Evolutionary conservation across 176 grass and related monocot species (phyloP).

Genomic region (Neostapfia colusana): DNA sequence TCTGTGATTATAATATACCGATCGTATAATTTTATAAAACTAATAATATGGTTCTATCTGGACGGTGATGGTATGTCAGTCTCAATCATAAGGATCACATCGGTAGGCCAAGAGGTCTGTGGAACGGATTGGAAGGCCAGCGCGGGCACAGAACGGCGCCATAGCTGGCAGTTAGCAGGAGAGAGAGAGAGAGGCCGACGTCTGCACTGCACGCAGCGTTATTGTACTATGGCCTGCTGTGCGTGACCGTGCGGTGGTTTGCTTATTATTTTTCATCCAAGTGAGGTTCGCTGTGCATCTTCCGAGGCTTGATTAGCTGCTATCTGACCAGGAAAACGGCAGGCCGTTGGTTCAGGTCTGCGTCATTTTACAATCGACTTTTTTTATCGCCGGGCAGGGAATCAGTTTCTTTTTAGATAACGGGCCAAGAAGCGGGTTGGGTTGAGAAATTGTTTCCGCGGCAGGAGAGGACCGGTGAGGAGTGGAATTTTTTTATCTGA

Average conservation of each 20-base stretch:
- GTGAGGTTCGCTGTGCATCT: not conserved
- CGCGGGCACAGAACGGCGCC: constrained; percentile 8
- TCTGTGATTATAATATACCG: too few species aligned
- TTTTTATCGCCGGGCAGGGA: too few species aligned
- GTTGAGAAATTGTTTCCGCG: not conserved
- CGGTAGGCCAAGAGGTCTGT: not conserved
- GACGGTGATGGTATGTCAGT: too few species aligned
- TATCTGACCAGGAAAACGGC: not conserved
- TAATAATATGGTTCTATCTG: too few species aligned
- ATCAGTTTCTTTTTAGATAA: too few species aligned
- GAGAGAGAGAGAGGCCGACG: not conserved
- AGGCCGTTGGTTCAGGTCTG: too few species aligned
- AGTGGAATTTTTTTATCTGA: too few species aligned
- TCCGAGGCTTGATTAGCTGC: not conserved
- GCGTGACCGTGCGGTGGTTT: not conserved
- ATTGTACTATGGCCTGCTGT: not conserved
- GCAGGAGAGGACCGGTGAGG: not conserved
- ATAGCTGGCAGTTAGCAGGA: constrained; percentile 27
- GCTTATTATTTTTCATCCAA: not conserved
- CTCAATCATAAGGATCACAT: too few species aligned
- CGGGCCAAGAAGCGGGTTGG: too few species aligned
- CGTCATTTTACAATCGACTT: too few species aligned
- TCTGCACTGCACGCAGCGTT: not conserved
- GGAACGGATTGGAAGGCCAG: constrained; percentile 17
- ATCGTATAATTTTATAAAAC: too few species aligned